Evolutionary conservation across 75 land plant species (phyloP).

Genomic region (Pinus albicaulis): DNA sequence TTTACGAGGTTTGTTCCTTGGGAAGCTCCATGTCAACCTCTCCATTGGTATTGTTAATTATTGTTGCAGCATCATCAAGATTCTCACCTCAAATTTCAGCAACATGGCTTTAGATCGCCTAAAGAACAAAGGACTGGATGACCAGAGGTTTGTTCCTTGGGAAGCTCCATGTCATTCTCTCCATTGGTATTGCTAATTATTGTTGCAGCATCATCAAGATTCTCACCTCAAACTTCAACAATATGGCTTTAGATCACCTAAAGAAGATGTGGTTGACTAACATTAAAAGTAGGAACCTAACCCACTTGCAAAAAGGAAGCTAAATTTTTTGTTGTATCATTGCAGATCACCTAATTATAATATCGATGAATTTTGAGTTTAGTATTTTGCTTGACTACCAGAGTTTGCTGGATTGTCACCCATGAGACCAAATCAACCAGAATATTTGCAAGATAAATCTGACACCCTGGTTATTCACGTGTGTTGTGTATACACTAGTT

Average conservation of each 20-base stretch:
- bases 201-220: conserved; percentile 8
- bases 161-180: too few species aligned
- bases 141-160: too few species aligned
- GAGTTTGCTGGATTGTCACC: too few species aligned
- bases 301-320: not conserved
- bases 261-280: not conserved
- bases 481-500: not conserved
- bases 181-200: not conserved
- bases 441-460: too few species aligned
- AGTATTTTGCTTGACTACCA: too few species aligned
- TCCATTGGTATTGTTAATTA: not conserved
- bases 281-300: not conserved
- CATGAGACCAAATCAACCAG: too few species aligned
- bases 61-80: conserved; percentile 10
- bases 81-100: conserved; percentile 9
- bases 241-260: not conserved
- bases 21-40: not conserved
- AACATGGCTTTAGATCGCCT: not conserved
- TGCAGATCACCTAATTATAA: not conserved
- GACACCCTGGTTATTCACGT: too few species aligned
- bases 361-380: too few species aligned
- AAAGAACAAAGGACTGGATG: not conserved
- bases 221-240: conserved; percentile 11
- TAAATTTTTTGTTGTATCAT: not conserved
- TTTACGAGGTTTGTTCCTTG: not conserved